A percentile compares a stretch with the other conserved stretches of the same genome.
Evolutionary conservation across 2,329 filamentous ascomycete species (phyloP).

Genomic region (Fusarium setosum): DNA sequence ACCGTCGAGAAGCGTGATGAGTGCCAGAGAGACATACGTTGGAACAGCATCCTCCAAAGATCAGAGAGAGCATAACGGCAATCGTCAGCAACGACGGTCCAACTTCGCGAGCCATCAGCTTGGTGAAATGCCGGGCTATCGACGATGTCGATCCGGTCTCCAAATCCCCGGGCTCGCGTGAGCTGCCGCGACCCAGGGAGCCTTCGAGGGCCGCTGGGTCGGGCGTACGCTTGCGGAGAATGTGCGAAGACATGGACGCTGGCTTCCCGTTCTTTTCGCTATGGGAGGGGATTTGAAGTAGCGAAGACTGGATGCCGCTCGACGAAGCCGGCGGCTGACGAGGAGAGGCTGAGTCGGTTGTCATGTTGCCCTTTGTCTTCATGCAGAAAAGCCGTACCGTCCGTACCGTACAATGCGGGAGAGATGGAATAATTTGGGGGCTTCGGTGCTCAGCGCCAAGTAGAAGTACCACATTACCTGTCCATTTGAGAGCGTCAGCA

Average conservation of each 20-base stretch:
- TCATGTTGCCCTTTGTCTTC: conserved; percentile 31
- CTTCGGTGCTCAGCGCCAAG: background rate
- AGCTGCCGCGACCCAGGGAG: conserved; percentile 19
- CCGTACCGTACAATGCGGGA: background rate
- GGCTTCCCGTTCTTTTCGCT: conserved; percentile 11
- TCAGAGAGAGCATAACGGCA: conserved; percentile 79
- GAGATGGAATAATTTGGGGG: background rate
- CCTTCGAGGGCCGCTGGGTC: conserved; percentile 33
- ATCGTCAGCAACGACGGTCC: conserved; percentile 62
- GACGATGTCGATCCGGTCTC: conserved; percentile 29
- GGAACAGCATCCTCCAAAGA: conserved; percentile 95
- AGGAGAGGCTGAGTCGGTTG: conserved; percentile 23
- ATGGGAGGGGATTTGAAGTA: conserved; percentile 22
- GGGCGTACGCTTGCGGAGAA: conserved; percentile 36
- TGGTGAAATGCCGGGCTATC: conserved; percentile 37
- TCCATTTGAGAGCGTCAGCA: background rate
- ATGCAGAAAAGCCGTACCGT: conserved; percentile 26
- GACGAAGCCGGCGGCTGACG: conserved; percentile 22
- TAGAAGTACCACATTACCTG: conserved; percentile 22
- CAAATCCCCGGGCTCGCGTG: conserved; percentile 21
- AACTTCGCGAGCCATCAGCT: conserved; percentile 34
- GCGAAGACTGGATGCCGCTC: conserved; percentile 23
- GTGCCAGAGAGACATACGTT: conserved; percentile 70
- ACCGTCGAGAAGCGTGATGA: conserved; percentile 3
- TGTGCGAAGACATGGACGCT: conserved; percentile 24